These are phyloP conservation scores for Starmerella bacillaris DNA, from an alignment of 805 yeast species.

Conservation along the genomic window DNA sequence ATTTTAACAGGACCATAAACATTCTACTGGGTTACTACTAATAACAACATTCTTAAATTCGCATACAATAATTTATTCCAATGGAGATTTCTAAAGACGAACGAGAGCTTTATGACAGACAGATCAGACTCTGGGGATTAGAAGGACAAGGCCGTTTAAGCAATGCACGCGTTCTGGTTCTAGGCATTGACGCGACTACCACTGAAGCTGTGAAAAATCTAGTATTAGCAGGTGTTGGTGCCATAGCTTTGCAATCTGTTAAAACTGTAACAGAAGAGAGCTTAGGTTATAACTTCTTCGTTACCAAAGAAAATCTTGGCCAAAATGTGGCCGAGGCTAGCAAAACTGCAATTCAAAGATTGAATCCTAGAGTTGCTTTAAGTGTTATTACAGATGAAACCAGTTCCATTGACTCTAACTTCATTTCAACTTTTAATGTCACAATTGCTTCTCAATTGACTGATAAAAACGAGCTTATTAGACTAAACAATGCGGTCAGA, in stretches of 20 bases:
- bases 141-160: slow-evolving; percentile 71
- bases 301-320: slow-evolving; percentile 31
- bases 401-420: slow-evolving; percentile 20
- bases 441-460: slow-evolving; percentile 57
- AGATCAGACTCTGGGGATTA: slow-evolving; percentile 88
- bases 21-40: too few relatives aligned
- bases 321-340: slow-evolving; percentile 29
- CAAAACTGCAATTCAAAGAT: slow-evolving; percentile 38
- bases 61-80: too few relatives aligned
- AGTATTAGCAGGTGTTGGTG: slow-evolving; percentile 55
- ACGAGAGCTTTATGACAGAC: slow-evolving; percentile 60
- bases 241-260: slow-evolving; percentile 41
- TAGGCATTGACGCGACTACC: slow-evolving; percentile 62
- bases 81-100: slow-evolving; percentile 13
- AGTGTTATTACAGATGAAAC: slow-evolving; percentile 26
- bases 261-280: slow-evolving; percentile 27
- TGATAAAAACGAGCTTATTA: slow-evolving; percentile 23
- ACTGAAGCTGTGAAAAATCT: slow-evolving; percentile 63
- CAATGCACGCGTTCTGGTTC: slow-evolving; percentile 47
- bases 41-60: too few relatives aligned
- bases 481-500: slow-evolving; percentile 42
- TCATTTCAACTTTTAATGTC: slow-evolving; percentile 42
- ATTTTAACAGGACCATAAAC: too few relatives aligned
- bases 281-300: slow-evolving; percentile 45
- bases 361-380: slow-evolving; percentile 64